phyloP scores from a whole-genome alignment of 2,329 filamentous ascomycete species.

The Fusarium nygamai region DNA sequence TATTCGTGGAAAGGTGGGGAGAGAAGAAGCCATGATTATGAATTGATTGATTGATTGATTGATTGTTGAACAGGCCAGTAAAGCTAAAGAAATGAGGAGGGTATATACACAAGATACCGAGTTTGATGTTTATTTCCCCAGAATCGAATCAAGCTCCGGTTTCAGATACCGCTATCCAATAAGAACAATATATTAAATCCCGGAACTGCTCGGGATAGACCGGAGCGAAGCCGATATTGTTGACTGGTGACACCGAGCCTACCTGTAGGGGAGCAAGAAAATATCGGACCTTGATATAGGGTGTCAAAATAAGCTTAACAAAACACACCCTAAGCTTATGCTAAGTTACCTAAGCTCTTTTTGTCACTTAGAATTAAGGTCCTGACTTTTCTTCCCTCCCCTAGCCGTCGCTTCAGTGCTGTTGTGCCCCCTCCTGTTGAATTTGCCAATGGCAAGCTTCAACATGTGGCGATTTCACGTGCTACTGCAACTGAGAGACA shows the following conservation, averaged over 20 bases:
- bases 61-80: not conserved
- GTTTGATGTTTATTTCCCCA: conserved; percentile 13
- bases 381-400: not conserved
- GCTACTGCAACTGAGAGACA: conserved; percentile 39
- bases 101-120: not conserved
- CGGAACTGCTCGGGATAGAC: conserved; percentile 18
- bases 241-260: not conserved
- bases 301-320: not conserved
- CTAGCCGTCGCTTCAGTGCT: not conserved
- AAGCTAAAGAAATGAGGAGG: conserved; percentile 5
- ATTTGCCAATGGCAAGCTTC: conserved; percentile 33
- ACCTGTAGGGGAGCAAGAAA: not conserved
- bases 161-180: conserved; percentile 1
- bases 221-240: conserved; percentile 20
- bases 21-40: conserved; percentile 65
- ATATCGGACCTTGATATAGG: not conserved
- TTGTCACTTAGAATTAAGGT: not conserved
- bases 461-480: conserved; percentile 46
- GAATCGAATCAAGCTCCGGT: conserved; percentile 3
- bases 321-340: not conserved
- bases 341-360: not conserved
- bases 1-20: conserved; percentile 71
- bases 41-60: not conserved
- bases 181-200: not conserved
- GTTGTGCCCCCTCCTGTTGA: conserved; percentile 18